These are phyloP conservation scores for Boletus sp. DNA, from an alignment of 768 basidiomycete species.

Conservation along the genomic window DNA sequence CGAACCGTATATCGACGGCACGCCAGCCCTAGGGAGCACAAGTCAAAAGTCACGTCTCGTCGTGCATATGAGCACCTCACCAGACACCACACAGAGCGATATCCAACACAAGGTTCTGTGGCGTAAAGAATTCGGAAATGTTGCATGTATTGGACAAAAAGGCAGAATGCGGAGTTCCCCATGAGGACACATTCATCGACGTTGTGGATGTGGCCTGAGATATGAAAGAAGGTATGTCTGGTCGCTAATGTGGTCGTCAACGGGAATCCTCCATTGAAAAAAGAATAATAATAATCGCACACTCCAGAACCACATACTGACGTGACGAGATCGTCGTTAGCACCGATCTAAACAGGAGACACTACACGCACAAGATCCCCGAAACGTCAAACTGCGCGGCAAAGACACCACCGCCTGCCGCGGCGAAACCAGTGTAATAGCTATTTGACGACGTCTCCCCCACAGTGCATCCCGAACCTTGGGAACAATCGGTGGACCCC, in stretches of 20 bases:
- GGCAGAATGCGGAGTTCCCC: constrained; percentile 45
- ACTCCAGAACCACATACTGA: constrained; percentile 50
- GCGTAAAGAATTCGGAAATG: constrained; percentile 42
- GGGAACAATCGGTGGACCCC: constrained; percentile 22
- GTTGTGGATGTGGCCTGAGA: constrained; percentile 29
- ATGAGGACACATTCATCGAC: constrained; percentile 37
- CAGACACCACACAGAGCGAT: constrained; percentile 54
- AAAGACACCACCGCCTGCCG: constrained; percentile 58
- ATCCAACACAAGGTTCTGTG: constrained; percentile 51
- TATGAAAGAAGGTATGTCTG: constrained; percentile 36
- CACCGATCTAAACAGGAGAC: background rate
- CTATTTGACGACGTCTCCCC: constrained; percentile 31
- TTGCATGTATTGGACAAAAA: constrained; percentile 42
- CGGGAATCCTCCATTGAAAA: constrained; percentile 1
- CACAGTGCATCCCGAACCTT: constrained; percentile 29
- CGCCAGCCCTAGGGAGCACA: constrained; percentile 43
- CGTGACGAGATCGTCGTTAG: background rate
- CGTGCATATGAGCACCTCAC: constrained; percentile 26
- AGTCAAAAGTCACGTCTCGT: background rate
- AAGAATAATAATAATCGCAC: constrained; percentile 35
- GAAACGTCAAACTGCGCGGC: constrained; percentile 65
- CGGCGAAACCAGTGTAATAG: constrained; percentile 19
- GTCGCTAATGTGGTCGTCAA: constrained; percentile 30
- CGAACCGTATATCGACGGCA: constrained; percentile 37
- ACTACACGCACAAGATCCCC: constrained; percentile 44